Evolutionary conservation across 805 yeast genomes (phyloP).

Genomic region (Aciculoconidium aculeatum): DNA sequence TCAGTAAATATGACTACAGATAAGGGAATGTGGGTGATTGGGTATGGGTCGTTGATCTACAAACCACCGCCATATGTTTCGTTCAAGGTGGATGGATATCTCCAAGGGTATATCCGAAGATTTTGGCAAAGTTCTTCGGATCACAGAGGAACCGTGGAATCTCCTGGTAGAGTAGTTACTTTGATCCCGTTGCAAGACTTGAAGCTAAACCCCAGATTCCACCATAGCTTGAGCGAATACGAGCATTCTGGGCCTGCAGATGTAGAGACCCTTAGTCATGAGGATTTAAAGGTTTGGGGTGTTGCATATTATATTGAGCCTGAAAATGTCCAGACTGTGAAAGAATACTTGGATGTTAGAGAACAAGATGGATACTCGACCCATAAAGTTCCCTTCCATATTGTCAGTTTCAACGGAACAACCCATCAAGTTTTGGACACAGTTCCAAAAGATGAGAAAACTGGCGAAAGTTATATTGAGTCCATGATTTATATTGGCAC

Average conservation of each 20-base stretch:
- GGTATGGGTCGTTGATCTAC: slow-evolving; percentile 85
- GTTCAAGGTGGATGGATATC: slow-evolving; percentile 61
- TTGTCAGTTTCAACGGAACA: slow-evolving; percentile 20
- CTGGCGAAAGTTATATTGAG: slow-evolving; percentile 40
- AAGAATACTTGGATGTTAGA: slow-evolving; percentile 66
- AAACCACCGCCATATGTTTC: slow-evolving; percentile 80
- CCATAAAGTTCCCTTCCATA: slow-evolving; percentile 59
- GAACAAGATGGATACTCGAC: slow-evolving; percentile 86
- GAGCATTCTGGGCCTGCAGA: slow-evolving; percentile 14
- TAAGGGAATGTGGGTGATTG: slow-evolving; percentile 69
- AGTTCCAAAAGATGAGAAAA: slow-evolving; percentile 16
- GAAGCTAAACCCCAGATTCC: slow-evolving; percentile 32
- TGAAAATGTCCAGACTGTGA: slow-evolving; percentile 53
- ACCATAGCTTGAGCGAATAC: slow-evolving; percentile 35
- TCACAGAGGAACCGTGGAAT: slow-evolving; percentile 81
- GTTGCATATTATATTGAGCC: slow-evolving; percentile 79
- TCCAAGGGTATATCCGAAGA: slow-evolving; percentile 71
- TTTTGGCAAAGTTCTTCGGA: slow-evolving; percentile 92
- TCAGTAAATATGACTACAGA: slow-evolving; percentile 4
- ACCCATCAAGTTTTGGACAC: slow-evolving; percentile 6
- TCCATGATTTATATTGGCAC: slow-evolving; percentile 82
- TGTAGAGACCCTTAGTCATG: slow-evolving; percentile 21
- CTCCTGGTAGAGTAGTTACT: slow-evolving; percentile 90
- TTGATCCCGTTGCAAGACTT: slow-evolving; percentile 58
- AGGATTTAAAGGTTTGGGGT: slow-evolving; percentile 61